Percentiles rank a stretch among this genome's conserved stretches.
phyloP scores from a whole-genome alignment of 2,329 filamentous ascomycete genomes.

The Pyricularia sp. region DNA sequence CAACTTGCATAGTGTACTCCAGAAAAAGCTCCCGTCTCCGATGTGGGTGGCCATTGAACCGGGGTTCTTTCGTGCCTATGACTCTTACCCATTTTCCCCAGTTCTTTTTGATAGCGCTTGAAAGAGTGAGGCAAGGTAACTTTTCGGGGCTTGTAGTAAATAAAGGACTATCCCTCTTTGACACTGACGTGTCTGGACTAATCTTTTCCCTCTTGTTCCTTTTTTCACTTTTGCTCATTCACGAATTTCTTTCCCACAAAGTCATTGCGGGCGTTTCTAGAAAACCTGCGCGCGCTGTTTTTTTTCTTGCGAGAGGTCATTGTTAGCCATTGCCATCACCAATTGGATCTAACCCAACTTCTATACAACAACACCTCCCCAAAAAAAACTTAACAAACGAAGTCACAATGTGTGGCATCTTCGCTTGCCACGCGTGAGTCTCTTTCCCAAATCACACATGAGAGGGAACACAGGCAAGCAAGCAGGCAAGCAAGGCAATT shows the following conservation, averaged over 20 bases:
- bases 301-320: too few species aligned
- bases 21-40: not conserved
- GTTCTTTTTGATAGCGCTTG: not conserved
- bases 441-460: slow-evolving; percentile 3
- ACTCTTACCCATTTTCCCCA: not conserved
- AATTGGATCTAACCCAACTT: not conserved
- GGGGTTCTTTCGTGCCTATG: not conserved
- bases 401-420: slow-evolving; percentile 81
- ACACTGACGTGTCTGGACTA: not conserved
- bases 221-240: not conserved
- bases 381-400: not conserved
- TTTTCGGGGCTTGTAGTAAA: not conserved
- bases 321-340: not conserved
- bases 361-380: not conserved
- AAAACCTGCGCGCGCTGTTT: not conserved
- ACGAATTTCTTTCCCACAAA: not conserved
- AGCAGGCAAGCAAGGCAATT: not conserved
- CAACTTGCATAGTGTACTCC: not conserved
- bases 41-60: not conserved
- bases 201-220: not conserved
- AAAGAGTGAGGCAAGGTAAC: not conserved
- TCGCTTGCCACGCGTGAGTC: slow-evolving; percentile 82
- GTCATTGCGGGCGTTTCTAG: not conserved
- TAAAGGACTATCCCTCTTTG: not conserved
- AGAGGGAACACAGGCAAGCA: not conserved